Evolutionary conservation across 371 early-diverging fungal genomes (phyloP), one percentile per base, ranked within the genome.

Genomic region (Mortierella sp.): DNA sequence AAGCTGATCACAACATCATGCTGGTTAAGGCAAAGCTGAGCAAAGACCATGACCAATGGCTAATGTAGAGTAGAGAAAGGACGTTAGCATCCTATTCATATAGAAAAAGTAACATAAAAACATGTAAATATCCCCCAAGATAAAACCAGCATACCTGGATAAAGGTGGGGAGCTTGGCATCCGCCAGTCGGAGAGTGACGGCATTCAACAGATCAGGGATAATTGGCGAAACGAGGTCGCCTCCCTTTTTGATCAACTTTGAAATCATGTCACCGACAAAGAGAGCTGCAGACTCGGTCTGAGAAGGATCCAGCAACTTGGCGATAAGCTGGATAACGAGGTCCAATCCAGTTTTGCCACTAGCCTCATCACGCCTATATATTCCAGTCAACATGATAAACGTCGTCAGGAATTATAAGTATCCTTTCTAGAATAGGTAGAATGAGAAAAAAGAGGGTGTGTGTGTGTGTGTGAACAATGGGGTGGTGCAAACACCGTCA

Each of bases 231-330:
- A 96, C 84, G 21, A 81, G 82, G 46, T 88, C 85, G 25, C 91
- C 91, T 15, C 87, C 91, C 81, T 95, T 96, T 80, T 92, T 89
- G 70, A 96, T 93, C 61, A 96, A 74, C 63, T 93, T 93, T 11
- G 89, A 88, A 53, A 96, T 91, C 64, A 97, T 77, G 63, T 94
- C 93, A 23, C 98, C 98, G n/a, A 97, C 91, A 85, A 95, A 96
- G 23, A 94, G 68, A 1, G 94, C 89, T 0, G 94, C 91, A 0
- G 94, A 93, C 70, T 96, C 97, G 21, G 89, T 84, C 25, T 87
- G 87, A 1, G 85, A 81, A 37, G 96, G 95, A 28, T 88, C 87
- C 70, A 97, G 74, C 26, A 96, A 73, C 52, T 88, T 87, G 59
- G 92, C 93, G 51, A 96, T 87, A 73, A 95, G 92, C 30, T 91